Base-by-base conservation (phyloP, 2,329 filamentous ascomycete genomes). In the Aspergillus sp. region DNA sequence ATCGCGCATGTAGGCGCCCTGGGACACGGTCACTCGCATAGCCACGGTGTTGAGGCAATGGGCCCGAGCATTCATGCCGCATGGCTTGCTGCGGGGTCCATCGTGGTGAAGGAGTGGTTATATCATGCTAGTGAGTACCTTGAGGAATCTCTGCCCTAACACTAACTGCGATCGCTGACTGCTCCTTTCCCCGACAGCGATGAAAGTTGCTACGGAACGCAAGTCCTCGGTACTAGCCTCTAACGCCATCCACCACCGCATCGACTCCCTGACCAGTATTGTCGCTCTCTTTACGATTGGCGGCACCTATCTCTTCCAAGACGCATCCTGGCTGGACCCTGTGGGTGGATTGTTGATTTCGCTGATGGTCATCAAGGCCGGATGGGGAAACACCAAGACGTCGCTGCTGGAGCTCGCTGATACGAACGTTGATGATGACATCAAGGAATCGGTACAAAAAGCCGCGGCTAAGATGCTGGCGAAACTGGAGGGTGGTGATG, bases 211-310 rank as follows among this genome's bases (percentile, higher is more conserved):
- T 49, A 88, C 88, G 69, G 91, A 96, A 78, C 91, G 94, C 75
- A 96, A 96, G 74, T 98, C 94, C 11, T 96, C 93, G 6, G 92
- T 99, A 61, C 86, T 99, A 23, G 93, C 94, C 41, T 97, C 93
- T 60, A 99, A 99, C 73, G 94, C 95, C 61, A 85, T 98, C 66
- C 95, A 99, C 78, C 95, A 98, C 81, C 91, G 95, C 62, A 89
- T 99, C 73, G 95, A 99, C 78, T 96, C 92, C 60, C 84, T 97
- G 59, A 99, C 95, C 1, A 94, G 94, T 66, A 90, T 98, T 69
- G 95, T 98, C 58, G 96, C 95, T 2, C 84, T 98, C 30, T 83
- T 90, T 59, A 94, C 91, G 23, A 96, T 99, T 70, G 86, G 92
- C 17, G 93, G 92, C 48, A 92, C 93, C 51, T 96, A 98, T 76